phyloP scores from a whole-genome alignment of 768 basidiomycete genomes.

The Agrocybe chaxingu region DNA sequence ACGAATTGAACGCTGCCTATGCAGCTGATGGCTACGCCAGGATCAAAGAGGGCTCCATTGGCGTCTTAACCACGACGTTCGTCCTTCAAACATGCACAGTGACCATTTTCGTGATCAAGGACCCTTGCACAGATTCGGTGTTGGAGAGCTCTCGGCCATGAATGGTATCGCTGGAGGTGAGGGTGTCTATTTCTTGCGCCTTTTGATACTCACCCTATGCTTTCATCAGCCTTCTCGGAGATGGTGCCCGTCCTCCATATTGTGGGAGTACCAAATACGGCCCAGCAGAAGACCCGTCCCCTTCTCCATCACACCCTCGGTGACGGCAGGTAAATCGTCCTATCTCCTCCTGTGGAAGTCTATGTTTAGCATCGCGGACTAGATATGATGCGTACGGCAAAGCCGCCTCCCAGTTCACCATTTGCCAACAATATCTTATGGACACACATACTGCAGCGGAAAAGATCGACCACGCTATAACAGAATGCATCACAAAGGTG shows the following conservation, averaged over 20 bases:
- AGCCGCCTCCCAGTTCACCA: slow-evolving; percentile 17
- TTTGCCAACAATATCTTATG: slow-evolving; percentile 58
- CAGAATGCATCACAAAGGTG: slow-evolving; percentile 57
- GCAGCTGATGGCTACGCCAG: slow-evolving; percentile 11
- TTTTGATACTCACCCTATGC: background rate
- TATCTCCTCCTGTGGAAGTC: background rate
- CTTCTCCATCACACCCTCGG: slow-evolving; percentile 11
- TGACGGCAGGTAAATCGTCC: slow-evolving; percentile 7
- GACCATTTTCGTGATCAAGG: background rate
- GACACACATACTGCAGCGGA: slow-evolving; percentile 49
- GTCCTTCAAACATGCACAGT: background rate
- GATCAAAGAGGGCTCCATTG: slow-evolving; percentile 2
- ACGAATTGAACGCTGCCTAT: slow-evolving; percentile 12
- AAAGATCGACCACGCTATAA: slow-evolving; percentile 76
- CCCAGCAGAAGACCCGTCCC: background rate
- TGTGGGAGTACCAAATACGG: slow-evolving; percentile 6
- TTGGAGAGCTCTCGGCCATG: slow-evolving; percentile 13
- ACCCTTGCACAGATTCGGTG: slow-evolving; percentile 5
- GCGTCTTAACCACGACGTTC: slow-evolving; percentile 10
- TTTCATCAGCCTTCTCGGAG: slow-evolving; percentile 10
- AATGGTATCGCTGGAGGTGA: slow-evolving; percentile 12
- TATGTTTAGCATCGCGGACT: too few species aligned
- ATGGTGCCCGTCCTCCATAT: slow-evolving; percentile 12
- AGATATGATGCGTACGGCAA: slow-evolving; percentile 59
- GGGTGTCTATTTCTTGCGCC: background rate